phyloP scores from a whole-genome alignment of 345 rosid genomes.

The Salix udensis region DNA sequence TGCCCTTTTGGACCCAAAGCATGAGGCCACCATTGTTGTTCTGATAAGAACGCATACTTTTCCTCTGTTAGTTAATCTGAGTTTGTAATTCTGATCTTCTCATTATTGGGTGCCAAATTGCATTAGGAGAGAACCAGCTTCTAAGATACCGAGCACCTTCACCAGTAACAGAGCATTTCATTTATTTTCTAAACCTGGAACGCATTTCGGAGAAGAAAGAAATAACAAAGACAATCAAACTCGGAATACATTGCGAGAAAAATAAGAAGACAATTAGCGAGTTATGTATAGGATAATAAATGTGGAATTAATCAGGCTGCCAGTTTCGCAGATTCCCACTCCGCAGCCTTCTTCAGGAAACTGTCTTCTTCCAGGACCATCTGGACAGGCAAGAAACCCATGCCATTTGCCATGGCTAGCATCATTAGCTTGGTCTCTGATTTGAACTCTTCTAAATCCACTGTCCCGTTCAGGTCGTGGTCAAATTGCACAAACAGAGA shows the following conservation, averaged over 20 bases:
- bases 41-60: too few species aligned
- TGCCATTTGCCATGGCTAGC: conserved; percentile 47
- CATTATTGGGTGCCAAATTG: too few species aligned
- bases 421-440: conserved; percentile 41
- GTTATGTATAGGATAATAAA: background rate
- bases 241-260: background rate
- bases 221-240: background rate
- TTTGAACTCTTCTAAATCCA: conserved; percentile 47
- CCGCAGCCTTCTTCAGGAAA: conserved; percentile 45
- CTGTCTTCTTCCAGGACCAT: conserved; percentile 51
- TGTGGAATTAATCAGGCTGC: background rate
- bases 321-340: conserved; percentile 27
- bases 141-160: too few species aligned
- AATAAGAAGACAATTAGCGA: too few species aligned
- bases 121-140: too few species aligned
- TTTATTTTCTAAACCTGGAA: background rate
- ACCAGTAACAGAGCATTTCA: background rate
- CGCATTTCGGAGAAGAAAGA: background rate
- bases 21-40: too few species aligned
- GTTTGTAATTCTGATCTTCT: too few species aligned
- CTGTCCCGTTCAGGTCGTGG: conserved; percentile 35
- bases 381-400: conserved; percentile 48
- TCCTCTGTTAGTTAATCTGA: too few species aligned
- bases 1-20: conserved; percentile 83
- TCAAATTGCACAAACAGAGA: conserved; percentile 35